phyloP scores from a whole-genome alignment of 148 eudicot genomes.

The Chenopodium suecicum region DNA sequence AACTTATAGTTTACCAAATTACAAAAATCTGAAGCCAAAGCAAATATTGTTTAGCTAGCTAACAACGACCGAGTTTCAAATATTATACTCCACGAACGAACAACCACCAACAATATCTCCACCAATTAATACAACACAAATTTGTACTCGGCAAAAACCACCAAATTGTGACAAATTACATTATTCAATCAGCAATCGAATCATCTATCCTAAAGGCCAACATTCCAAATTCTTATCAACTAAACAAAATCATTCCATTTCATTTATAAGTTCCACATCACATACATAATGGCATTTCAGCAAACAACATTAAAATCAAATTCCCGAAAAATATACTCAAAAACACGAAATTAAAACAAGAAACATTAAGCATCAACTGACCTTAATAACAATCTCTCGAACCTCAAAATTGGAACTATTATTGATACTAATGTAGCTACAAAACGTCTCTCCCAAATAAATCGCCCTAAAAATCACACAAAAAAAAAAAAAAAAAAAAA shows the following conservation, averaged over 20 bases:
- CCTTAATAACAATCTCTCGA: constrained; percentile 83
- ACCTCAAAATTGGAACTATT: constrained; percentile 88
- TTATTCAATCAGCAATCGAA: neutral
- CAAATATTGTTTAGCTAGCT: too few relatives aligned
- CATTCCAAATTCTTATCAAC: neutral
- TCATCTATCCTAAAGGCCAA: neutral
- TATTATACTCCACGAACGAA: too few relatives aligned
- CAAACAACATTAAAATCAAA: neutral
- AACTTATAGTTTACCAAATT: too few relatives aligned
- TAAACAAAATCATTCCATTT: too few relatives aligned
- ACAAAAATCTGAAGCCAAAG: too few relatives aligned
- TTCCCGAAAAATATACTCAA: too few relatives aligned
- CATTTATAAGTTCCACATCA: neutral
- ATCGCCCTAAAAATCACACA: constrained; percentile 60
- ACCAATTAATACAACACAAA: too few relatives aligned
- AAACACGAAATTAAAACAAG: too few relatives aligned
- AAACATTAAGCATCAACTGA: constrained; percentile 11
- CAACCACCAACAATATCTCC: too few relatives aligned
- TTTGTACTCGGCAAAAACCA: neutral
- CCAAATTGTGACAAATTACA: neutral
- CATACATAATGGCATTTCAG: neutral
- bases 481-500: neutral
- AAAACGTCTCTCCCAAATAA: constrained; percentile 96
- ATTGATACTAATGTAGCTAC: constrained; percentile 93
- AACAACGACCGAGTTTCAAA: too few relatives aligned